Evolutionary conservation across 345 rosid species (phyloP), one percentile per base, ranked within the genome.

Genomic region (Eutrema heterophyllum): DNA sequence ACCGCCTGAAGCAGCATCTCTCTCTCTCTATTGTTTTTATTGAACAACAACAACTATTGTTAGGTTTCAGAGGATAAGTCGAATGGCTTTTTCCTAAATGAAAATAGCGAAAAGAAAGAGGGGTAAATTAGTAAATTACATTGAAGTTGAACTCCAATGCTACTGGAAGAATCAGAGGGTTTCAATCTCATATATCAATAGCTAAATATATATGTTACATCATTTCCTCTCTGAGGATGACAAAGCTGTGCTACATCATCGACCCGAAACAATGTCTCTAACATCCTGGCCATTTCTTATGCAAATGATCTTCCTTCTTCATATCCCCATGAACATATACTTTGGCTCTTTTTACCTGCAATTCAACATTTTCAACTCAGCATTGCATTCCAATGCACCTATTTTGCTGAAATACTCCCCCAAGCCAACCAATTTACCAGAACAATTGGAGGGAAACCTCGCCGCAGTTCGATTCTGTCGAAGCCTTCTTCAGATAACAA

Each of bases 331-430:
- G 97, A 77, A 90, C 77, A 60, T 80, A 92, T 14, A 90, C 94
- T 83, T 79, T 90, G 45, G 92, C 79, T 70, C 73, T 86, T 77
- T 73, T 88, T 49, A 84, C 91, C 99, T 95, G 89, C 80, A 77
- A 26, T 61, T n/a, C 79, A 68, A 63, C 64, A 75, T 53, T 61
- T 26, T 32, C 54, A 68, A 24, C 52, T 29, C 56, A 69, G 13
- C 71, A 29, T 55, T 62, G 40, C 33, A 18, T 54, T 69, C 80
- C 45, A 7, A 1, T 18, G 38, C 64, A 52, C 53, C 56, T 61
- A 24, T 40, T 49, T 44, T 40, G 15, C 63, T 44, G 6, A 18
- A 12, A 30, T 12, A 29, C 33, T 27, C 13, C 58, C 52, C 52
- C 16, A 45, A 16, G 1, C 50, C 52, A 48, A 46, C 60, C 46